Evolutionary conservation across 2,329 filamentous ascomycete genomes (phyloP).

Genomic region (Beauveria sp.): DNA sequence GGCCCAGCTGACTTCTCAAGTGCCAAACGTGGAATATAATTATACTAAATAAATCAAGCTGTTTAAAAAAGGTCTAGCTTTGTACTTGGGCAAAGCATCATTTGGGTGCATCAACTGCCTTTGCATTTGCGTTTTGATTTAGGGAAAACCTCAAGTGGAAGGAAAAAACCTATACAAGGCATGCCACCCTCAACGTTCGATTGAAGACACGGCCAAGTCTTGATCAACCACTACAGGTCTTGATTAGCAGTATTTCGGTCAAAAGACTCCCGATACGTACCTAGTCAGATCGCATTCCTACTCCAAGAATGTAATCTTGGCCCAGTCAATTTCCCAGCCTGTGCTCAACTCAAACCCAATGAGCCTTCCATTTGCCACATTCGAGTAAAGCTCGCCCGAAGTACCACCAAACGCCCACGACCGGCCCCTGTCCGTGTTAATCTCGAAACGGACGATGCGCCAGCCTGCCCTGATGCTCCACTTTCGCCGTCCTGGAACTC

Average conservation of each 20-base stretch:
- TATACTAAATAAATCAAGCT: too few species aligned
- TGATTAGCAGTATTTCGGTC: not conserved
- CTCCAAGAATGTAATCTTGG: not conserved
- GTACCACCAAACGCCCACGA: not conserved
- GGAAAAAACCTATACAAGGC: too few species aligned
- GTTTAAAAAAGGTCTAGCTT: too few species aligned
- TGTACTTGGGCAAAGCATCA: too few species aligned
- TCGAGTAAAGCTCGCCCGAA: not conserved
- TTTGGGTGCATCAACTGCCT: too few species aligned
- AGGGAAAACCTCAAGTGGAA: too few species aligned
- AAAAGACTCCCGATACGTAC: not conserved
- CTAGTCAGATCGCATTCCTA: not conserved
- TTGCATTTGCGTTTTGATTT: too few species aligned
- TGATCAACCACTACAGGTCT: too few species aligned
- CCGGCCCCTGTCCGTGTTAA: not conserved
- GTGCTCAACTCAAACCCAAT: not conserved
- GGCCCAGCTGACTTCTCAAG: too few species aligned
- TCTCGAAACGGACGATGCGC: not conserved
- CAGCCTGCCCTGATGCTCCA: not conserved
- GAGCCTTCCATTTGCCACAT: not conserved
- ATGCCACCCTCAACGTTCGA: too few species aligned
- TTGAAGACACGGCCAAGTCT: too few species aligned
- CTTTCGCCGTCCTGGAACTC: not conserved
- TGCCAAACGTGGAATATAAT: too few species aligned
- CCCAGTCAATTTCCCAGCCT: not conserved